These are phyloP conservation scores for Gliomastix tumulicola DNA, from an alignment of 2,329 filamentous ascomycete species.

Conservation along the genomic window DNA sequence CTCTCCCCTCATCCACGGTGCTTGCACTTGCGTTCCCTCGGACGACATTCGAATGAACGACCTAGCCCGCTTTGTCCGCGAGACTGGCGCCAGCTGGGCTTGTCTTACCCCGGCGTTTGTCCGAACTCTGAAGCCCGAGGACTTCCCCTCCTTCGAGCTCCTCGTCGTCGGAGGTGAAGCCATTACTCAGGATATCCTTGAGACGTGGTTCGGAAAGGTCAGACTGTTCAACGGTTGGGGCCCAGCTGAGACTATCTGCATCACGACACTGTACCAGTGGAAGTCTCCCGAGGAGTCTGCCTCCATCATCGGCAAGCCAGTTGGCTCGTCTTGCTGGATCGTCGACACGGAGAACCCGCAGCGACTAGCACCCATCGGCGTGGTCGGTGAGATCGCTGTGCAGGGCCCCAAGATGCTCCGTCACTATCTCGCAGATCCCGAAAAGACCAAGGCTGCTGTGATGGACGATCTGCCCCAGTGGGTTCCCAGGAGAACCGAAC, in stretches of 20 bases:
- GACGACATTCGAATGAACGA: conserved; percentile 3
- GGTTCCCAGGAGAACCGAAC: conserved; percentile 4
- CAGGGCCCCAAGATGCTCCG: conserved; percentile 28
- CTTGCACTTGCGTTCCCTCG: conserved; percentile 5
- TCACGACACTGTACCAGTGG: conserved; percentile 1
- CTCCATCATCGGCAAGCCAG: conserved; percentile 6
- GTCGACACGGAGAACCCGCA: conserved; percentile 8
- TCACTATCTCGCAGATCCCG: conserved; percentile 35
- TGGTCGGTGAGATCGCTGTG: conserved; percentile 11
- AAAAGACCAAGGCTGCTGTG: conserved; percentile 16
- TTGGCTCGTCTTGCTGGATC: conserved; percentile 10
- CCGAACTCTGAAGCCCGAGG: conserved; percentile 6
- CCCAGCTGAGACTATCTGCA: conserved; percentile 9
- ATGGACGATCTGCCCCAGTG: neutral
- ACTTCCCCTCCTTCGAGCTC: conserved; percentile 5
- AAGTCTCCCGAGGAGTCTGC: neutral
- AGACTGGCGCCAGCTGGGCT: neutral
- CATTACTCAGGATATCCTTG: conserved; percentile 2
- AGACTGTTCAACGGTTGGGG: conserved; percentile 10
- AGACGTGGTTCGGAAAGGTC: conserved; percentile 9
- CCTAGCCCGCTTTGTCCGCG: conserved; percentile 2
- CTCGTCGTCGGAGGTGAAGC: conserved; percentile 9
- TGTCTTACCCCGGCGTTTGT: conserved; percentile 10
- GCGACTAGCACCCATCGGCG: conserved; percentile 9
- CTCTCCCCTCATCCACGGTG: conserved; percentile 4